A percentile compares a stretch with the other conserved stretches of the same genome.
phyloP scores from a whole-genome alignment of 768 basidiomycete species.

The Mycena maculata region DNA sequence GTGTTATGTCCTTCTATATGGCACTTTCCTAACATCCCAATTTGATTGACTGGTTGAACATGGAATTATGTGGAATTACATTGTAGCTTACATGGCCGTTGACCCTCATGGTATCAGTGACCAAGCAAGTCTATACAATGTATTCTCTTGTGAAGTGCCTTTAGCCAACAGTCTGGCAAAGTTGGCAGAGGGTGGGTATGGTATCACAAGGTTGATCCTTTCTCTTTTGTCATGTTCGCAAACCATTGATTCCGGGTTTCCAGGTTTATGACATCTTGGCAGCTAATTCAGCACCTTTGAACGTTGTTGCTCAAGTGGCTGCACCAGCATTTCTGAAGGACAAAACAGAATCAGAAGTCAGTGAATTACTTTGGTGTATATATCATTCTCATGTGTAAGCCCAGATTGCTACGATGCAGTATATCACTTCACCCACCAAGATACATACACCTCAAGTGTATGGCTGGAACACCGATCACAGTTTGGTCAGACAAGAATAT shows the following conservation, averaged over 20 bases:
- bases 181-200: conserved; percentile 34
- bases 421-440: conserved; percentile 26
- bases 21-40: too few species aligned
- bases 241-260: background rate
- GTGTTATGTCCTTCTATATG: too few species aligned
- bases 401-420: conserved; percentile 36
- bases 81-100: too few species aligned
- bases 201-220: conserved; percentile 31
- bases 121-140: too few species aligned
- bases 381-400: background rate
- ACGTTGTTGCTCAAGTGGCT: conserved; percentile 32
- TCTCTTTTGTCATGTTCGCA: background rate
- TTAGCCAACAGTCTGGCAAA: conserved; percentile 27
- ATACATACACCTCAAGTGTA: conserved; percentile 32
- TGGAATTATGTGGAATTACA: too few species aligned
- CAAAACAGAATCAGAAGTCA: conserved; percentile 37
- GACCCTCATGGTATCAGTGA: too few species aligned
- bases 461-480: conserved; percentile 33
- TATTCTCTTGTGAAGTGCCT: too few species aligned
- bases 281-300: background rate
- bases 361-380: background rate
- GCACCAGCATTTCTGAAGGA: conserved; percentile 36
- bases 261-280: conserved; percentile 30
- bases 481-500: conserved; percentile 36
- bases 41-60: too few species aligned